Conservation (phyloP, 2,329 filamentous ascomycete genomes). For the Talaromyces rugulosus region DNA sequence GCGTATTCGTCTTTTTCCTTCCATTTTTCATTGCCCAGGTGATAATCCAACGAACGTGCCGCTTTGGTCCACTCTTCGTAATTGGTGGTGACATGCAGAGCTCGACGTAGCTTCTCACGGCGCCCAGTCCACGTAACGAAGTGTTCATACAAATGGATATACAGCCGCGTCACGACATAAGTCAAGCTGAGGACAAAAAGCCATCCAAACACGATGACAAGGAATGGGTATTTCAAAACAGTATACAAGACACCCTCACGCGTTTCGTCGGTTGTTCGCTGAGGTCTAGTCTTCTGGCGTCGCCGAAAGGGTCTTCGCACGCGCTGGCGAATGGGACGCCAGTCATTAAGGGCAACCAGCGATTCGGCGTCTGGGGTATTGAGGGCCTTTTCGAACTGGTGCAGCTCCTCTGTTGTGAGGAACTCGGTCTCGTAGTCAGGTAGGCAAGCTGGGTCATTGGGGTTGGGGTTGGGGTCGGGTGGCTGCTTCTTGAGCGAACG, state of each 20-base stretch:
- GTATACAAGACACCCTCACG: slow-evolving; percentile 88
- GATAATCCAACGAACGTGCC: slow-evolving; percentile 73
- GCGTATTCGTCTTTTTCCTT: slow-evolving; percentile 54
- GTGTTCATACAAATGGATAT: slow-evolving; percentile 91
- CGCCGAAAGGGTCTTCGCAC: slow-evolving; percentile 46
- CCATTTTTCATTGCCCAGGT: slow-evolving; percentile 65
- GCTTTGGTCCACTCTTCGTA: slow-evolving; percentile 81
- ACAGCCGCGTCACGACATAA: slow-evolving; percentile 78
- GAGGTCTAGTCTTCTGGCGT: slow-evolving; percentile 36
- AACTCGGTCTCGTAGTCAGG: slow-evolving; percentile 82
- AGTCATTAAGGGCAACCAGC: slow-evolving; percentile 89
- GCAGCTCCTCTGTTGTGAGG: slow-evolving; percentile 65
- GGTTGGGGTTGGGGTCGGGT: slow-evolving; percentile 33
- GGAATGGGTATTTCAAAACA: slow-evolving; percentile 85
- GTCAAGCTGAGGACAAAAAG: slow-evolving; percentile 66
- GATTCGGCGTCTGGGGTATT: slow-evolving; percentile 73
- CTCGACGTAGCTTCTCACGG: slow-evolving; percentile 65
- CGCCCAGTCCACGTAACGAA: slow-evolving; percentile 83
- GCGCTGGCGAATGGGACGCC: slow-evolving; percentile 79
- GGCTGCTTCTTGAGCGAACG: slow-evolving; percentile 15
- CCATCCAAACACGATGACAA: slow-evolving; percentile 77
- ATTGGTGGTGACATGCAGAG: slow-evolving; percentile 65
- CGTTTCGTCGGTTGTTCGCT: slow-evolving; percentile 79
- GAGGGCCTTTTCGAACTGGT: slow-evolving; percentile 75
- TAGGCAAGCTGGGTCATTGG: slow-evolving; percentile 64